Evolutionary conservation across 106 monocot genomes (phyloP), one percentile per base, ranked within the genome.

Genomic region (Ottelia alismoides): DNA sequence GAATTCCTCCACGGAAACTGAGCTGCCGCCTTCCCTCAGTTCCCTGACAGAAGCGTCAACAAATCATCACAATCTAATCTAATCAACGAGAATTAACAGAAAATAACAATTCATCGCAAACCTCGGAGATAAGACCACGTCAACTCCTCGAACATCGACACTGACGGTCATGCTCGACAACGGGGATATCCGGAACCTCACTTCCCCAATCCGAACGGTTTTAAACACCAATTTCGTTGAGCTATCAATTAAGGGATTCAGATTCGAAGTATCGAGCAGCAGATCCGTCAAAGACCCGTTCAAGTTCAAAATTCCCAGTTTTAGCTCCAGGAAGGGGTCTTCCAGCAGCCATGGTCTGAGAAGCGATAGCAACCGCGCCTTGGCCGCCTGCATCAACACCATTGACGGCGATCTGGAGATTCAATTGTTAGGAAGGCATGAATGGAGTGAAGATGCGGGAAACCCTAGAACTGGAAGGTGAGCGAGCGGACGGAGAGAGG

Each of bases 291-390:
- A 54, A 2, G 22, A 56, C 31, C 25, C 66, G 11, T 30, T 21
- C 10, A 64, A 79, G 31, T 32, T 49, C 28, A 67, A 45, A 53
- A 85, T 53, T 58, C 76, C 79, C 46, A 85, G 47, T 28, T 73
- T 52, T 19, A 79, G 16, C 59, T 76, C 76, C 28, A 70, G 2
- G 2, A 70, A 63, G 12, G 76, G 76, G 1, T 76, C 72, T 27
- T 75, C 66, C 9, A 32, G 62, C 57, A 85, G 55, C 79, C 79
- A 79, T 51, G 84, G 79, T 50, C 76, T 65, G 23, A 85, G 72
- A 24, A 40, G 51, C 1, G 76, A 64, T 22, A 32, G 31, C 2
- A 79, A 2, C 32, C 61, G 60, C 50, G 78, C 70, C 22, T 63
- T 62, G 19, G 72, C 43, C 22, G 56, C 51, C 45, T 54, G 62